These are phyloP conservation scores for Backusella parvicylindrica DNA, from an alignment of 192 early-diverging fungal species.

Conservation along the genomic window DNA sequence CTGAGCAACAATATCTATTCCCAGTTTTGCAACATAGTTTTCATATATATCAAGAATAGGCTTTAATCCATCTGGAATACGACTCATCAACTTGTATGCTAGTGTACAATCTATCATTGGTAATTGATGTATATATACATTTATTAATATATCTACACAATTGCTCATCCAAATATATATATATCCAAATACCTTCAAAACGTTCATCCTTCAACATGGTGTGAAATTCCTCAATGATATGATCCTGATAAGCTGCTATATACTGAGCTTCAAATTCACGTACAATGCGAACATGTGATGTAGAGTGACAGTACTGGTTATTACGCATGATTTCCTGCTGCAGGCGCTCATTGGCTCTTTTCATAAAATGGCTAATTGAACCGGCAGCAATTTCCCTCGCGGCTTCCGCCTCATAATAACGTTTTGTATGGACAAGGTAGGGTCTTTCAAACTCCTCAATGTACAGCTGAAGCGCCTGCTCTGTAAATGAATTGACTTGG, in stretches of 20 bases:
- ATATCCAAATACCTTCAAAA: conserved; percentile 44
- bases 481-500: conserved; percentile 56
- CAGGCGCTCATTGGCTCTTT: conserved; percentile 52
- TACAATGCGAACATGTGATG: conserved; percentile 64
- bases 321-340: conserved; percentile 61
- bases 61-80: conserved; percentile 61
- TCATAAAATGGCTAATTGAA: conserved; percentile 71
- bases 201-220: conserved; percentile 62
- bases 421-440: conserved; percentile 61
- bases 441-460: conserved; percentile 76
- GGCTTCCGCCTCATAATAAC: conserved; percentile 71
- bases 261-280: conserved; percentile 76
- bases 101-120: conserved; percentile 55
- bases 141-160: not conserved
- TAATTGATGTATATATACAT: not conserved
- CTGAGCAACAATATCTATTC: conserved; percentile 49
- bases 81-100: conserved; percentile 60
- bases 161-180: not conserved
- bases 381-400: conserved; percentile 48
- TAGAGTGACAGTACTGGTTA: conserved; percentile 57
- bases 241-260: conserved; percentile 59
- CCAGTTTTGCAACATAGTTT: conserved; percentile 56
- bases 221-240: conserved; percentile 66
- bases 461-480: conserved; percentile 68
- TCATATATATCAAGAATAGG: conserved; percentile 62